Base-by-base conservation (phyloP, 208 protist species). In the Leishmania lainsoni region DNA sequence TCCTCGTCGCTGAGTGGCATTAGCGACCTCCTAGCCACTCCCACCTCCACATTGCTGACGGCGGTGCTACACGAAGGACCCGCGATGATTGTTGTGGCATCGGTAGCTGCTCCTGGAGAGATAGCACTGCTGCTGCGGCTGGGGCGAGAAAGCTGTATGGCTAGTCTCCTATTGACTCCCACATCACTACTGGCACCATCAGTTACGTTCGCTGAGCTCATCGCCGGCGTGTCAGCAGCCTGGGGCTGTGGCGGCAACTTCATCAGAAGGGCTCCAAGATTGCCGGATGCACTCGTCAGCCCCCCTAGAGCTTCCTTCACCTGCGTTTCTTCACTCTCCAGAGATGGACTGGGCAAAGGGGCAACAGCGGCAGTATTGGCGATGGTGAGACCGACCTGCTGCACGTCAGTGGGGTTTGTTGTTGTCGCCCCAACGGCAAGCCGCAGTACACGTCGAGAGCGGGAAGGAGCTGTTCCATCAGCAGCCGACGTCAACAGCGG, bases 1-100 rank as follows among this genome's bases (percentile, higher is more conserved):
- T 51, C 69, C 61, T 68, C 61, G 26, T 73, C 69, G 69, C 69
- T 52, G 69, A 73, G 69, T 32, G 52, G 69, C 69, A 73, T 73
- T 16, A 26, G 69, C 39, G 69, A 8, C 69, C 69, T 48, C 69
- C 42, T 29, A 6, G n/a, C 5, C 20, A 73, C 69, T 52, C 12
- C 16, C 48, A 45, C 45, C 42, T 29, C 22, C 35, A 73, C 42
- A 10, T 29, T 12, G 4, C 26, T 51, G 69, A 32, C 45, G 12
- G 69, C 42, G 52, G 39, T 51, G 69, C 20, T 51, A 54, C 69
- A 54, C 45, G 48, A 29, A 29, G 69, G 69, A 42, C 12, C 22
- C 26, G 26, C 39, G 45, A 1, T n/a, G 39, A n/a, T 32, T 22
- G 42, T 4, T n/a, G 69, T 52, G 26, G 69, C 39, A 29, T 17